Evolutionary conservation across 1,139 yeast genomes (phyloP), one percentile per base, ranked within the genome.

Genomic region (Suhomyces anneliseae): DNA sequence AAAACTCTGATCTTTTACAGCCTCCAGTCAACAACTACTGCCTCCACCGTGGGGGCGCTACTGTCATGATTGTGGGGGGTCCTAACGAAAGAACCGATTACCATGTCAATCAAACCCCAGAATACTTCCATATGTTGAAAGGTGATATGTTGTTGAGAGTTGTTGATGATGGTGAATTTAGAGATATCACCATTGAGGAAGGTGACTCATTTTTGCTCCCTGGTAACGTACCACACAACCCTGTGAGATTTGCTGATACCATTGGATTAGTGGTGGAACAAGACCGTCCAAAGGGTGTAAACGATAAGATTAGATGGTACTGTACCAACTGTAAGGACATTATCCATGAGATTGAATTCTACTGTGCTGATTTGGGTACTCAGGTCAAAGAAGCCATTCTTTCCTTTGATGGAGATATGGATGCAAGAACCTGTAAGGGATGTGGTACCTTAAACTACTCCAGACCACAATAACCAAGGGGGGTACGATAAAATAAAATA

Each of bases 241-340:
- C 98, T 1, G 93, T 89, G 14, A 74, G 98, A 56, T 92, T 81
- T 64, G 87, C 85, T 8, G 73, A 90, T 58, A 90, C 97, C 0
- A 84, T 92, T 31, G 98, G 98, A 0, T 72, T 92, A 42, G 98
- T 92, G 7, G 88, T 92, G n/a, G 98, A 92, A 60, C 97, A 90
- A 65, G 96, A 90, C 61, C 76, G 97, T 54, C 96, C 96, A 0
- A 70, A 71, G 46, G 88, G 80, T 1, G 70, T 79, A 34, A 74
- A 79, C 49, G 96, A 89, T 62, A 78, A 79, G 52, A 72, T 88
- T 54, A 76, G 97, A 59, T 90, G 97, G 97, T 92, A 90, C 65
- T 92, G 97, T 59, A 67, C 78, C 14, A 72, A 73, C 10, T 92
- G 97, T 68, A 70, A 70, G 50, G 77, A 79, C 27, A 70, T 83